phyloP scores from a whole-genome alignment of 257 asterid species.

The Nicotiana noctiflora region DNA sequence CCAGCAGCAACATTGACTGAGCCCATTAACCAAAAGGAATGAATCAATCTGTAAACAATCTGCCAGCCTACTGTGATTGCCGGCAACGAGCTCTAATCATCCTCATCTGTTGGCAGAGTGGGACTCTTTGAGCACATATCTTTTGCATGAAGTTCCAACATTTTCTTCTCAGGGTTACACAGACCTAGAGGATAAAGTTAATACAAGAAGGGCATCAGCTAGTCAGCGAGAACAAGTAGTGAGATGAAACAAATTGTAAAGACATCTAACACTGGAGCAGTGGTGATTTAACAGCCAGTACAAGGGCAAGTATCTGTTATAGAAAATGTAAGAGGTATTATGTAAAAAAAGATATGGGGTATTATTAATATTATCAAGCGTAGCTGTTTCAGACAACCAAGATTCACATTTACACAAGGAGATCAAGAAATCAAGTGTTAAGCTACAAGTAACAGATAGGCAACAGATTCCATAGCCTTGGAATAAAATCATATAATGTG shows the following conservation, averaged over 20 bases:
- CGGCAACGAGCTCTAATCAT: slow-evolving; percentile 21
- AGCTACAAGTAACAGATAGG: background rate
- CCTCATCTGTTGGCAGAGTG: slow-evolving; percentile 60
- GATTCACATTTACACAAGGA: background rate
- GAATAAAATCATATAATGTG: background rate
- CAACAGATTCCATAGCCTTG: background rate
- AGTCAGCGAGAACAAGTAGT: background rate
- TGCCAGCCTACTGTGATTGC: background rate
- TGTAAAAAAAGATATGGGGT: background rate
- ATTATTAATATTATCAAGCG: background rate
- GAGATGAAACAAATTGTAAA: background rate
- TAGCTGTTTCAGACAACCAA: background rate
- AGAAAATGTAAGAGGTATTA: background rate
- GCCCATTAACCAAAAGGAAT: background rate
- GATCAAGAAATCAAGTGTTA: slow-evolving; percentile 2
- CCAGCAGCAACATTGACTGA: background rate
- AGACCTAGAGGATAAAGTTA: slow-evolving; percentile 44
- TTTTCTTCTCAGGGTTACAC: slow-evolving; percentile 82
- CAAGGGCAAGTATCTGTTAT: background rate
- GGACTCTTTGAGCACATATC: slow-evolving; percentile 80
- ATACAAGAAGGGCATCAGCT: background rate
- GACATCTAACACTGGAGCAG: background rate
- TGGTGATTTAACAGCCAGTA: background rate
- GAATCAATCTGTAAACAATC: background rate
- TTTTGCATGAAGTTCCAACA: slow-evolving; percentile 75